Evolutionary conservation across 495 filamentous ascomycete species (phyloP).

Genomic region (Trichoderma asperelloides): DNA sequence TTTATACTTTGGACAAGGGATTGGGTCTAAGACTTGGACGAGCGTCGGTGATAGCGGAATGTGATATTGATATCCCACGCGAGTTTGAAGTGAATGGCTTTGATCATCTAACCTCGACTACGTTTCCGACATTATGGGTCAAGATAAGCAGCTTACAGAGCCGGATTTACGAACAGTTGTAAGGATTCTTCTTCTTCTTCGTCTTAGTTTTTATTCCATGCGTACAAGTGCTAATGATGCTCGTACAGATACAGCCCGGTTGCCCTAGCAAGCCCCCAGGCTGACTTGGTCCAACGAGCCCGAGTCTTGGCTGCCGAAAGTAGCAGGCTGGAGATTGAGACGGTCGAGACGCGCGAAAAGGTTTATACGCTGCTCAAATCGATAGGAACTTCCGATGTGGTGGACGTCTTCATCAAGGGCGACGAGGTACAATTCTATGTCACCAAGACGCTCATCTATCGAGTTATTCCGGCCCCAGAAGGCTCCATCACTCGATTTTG

Average conservation of each 20-base stretch:
- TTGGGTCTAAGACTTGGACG: constrained; percentile 58
- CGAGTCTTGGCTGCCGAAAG: constrained; percentile 18
- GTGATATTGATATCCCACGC: constrained; percentile 49
- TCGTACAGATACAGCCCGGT: constrained; percentile 43
- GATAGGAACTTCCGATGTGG: constrained; percentile 19
- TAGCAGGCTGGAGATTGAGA: constrained; percentile 17
- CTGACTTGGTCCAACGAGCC: constrained; percentile 34
- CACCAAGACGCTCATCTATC: constrained; percentile 50
- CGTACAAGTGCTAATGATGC: neutral
- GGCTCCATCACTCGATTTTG: constrained; percentile 42
- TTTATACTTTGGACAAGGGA: constrained; percentile 51
- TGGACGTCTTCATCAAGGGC: constrained; percentile 40
- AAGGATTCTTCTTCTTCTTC: neutral
- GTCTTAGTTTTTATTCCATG: neutral
- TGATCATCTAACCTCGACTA: constrained; percentile 21
- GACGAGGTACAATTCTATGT: constrained; percentile 49
- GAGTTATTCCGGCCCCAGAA: constrained; percentile 44
- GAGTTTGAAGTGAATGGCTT: constrained; percentile 24
- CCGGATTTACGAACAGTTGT: constrained; percentile 46
- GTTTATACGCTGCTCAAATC: constrained; percentile 16
- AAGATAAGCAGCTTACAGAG: constrained; percentile 47
- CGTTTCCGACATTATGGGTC: constrained; percentile 40
- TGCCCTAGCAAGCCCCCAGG: constrained; percentile 41
- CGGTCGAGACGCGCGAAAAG: constrained; percentile 13
- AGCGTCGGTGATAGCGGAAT: constrained; percentile 52